Evolutionary conservation across 768 basidiomycete species (phyloP), one percentile per base, ranked within the genome.

Genomic region (Termitomyces sp.): DNA sequence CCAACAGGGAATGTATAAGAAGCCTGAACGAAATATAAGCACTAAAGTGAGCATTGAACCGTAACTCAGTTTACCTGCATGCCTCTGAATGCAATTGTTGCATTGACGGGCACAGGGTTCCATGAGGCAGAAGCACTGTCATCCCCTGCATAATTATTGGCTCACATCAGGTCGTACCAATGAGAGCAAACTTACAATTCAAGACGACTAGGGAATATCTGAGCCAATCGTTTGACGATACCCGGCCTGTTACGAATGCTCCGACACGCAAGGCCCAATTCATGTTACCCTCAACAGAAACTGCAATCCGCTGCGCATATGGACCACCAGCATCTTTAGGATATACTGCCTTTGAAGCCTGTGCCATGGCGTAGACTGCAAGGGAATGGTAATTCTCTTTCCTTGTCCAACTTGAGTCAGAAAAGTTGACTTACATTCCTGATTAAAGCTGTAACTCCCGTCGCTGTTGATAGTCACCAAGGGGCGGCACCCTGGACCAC

Each of bases 1-100:
- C 89, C 89, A 14, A 89, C 86, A 2, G 88, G 88, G 74, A 91
- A 91, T 3, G 85, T 88, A 66, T 88, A 87, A 1, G 73, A 79
- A 3, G 87, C 89, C 82, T 80, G 28, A 27, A 35, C 10, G 4
- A 51, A 1, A 11, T 8, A 3, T 49, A 16, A 49, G 16, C 25
- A 30, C 41, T n/a, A n/a, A n/a, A n/a, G n/a, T n/a, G n/a, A n/a
- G n/a, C 5, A 30, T 6, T 25, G 11, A 3, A 27, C 10, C 3
- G 7, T 27, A 19, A 11, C 8, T 14, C 19, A 17, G 61, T 71
- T 67, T 50, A 78, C 84, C 75, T 85, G 84, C 69, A 72, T 74
- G 2, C 80, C 86, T 52, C 79, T 76, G 70, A 87, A 88, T 57
- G 80, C 78, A 57, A 88, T 88, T 9, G 85, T 86, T 1, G 84